Percentiles rank a stretch among this genome's conserved stretches.
These are phyloP conservation scores for Catharanthus roseus DNA, from an alignment of 257 asterid genomes.

Conservation along the genomic window DNA sequence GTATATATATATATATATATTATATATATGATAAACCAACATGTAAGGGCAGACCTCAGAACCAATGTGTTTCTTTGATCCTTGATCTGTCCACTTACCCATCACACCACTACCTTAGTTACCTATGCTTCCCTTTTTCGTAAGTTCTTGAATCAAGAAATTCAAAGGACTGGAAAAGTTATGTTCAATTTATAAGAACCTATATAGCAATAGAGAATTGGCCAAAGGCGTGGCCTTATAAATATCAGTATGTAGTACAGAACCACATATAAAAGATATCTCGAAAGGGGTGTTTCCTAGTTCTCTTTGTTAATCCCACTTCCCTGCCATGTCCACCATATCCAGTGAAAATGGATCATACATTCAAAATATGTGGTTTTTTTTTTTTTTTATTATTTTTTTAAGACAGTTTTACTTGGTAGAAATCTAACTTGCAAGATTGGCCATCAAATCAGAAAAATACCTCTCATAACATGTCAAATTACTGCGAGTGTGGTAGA, in stretches of 20 bases:
- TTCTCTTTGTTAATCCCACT: conserved; percentile 12
- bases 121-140: neutral
- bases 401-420: too few species aligned
- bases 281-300: conserved; percentile 9
- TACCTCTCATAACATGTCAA: too few species aligned
- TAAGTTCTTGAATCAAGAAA: neutral
- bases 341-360: too few species aligned
- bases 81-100: conserved; percentile 8
- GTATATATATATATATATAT: too few species aligned
- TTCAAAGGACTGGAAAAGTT: conserved; percentile 7
- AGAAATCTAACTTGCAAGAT: too few species aligned
- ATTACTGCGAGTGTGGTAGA: too few species aligned
- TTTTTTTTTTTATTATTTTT: too few species aligned
- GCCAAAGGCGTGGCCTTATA: conserved; percentile 2
- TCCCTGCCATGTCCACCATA: neutral
- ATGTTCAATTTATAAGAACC: conserved; percentile 6
- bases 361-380: too few species aligned
- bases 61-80: neutral
- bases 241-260: too few species aligned
- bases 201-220: conserved; percentile 4
- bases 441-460: too few species aligned
- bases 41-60: too few species aligned
- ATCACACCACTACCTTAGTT: neutral
- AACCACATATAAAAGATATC: conserved; percentile 7
- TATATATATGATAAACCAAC: too few species aligned